Conservation (phyloP, 192 early-diverging fungal genomes). For the Gorgonomyces haynaldii region DNA sequence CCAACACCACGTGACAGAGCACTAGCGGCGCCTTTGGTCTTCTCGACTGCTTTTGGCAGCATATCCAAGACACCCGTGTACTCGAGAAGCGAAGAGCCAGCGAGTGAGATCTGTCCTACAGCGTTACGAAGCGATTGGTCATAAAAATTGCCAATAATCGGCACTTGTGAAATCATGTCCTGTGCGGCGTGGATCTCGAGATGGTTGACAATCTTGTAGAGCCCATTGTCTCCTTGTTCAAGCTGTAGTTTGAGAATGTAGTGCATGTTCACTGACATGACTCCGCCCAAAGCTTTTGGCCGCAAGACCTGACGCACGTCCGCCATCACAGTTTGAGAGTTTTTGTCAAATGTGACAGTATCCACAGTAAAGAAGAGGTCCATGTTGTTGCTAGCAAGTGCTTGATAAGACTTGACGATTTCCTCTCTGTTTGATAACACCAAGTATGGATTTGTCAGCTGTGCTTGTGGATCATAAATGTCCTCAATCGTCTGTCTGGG, state of each 20-base stretch:
- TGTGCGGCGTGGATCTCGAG: constrained; percentile 25
- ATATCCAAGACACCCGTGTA: constrained; percentile 31
- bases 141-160: constrained; percentile 29
- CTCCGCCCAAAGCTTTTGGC: constrained; percentile 26
- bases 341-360: constrained; percentile 10
- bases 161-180: constrained; percentile 31
- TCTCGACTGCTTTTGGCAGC: constrained; percentile 26
- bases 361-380: constrained; percentile 20
- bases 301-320: not conserved
- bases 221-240: constrained; percentile 10
- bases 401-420: constrained; percentile 27
- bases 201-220: constrained; percentile 30
- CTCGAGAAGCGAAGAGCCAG: constrained; percentile 28
- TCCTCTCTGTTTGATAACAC: constrained; percentile 28
- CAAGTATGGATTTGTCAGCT: constrained; percentile 33
- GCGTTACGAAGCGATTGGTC: constrained; percentile 23
- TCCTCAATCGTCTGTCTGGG: constrained; percentile 5
- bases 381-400: constrained; percentile 25
- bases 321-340: constrained; percentile 2
- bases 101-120: constrained; percentile 28
- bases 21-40: constrained; percentile 7
- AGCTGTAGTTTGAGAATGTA: constrained; percentile 34
- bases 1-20: constrained; percentile 5
- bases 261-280: constrained; percentile 30
- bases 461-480: not conserved